phyloP scores from a whole-genome alignment of 129 eudicot genomes.

The Kitagawia praeruptora region DNA sequence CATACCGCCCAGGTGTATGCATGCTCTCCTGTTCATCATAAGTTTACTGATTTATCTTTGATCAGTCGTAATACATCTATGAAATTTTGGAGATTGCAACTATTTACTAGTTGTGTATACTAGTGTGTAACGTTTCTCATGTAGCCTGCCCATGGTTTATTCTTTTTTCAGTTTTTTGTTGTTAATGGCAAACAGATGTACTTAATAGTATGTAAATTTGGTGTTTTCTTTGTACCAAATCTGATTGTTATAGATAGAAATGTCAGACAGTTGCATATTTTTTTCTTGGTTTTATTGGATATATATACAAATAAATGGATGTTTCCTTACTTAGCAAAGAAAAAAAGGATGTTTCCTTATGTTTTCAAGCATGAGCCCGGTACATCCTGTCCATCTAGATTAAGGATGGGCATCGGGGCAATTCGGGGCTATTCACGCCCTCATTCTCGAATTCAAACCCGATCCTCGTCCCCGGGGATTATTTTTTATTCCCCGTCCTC shows the following conservation, averaged over 20 bases:
- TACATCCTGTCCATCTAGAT: too few species aligned
- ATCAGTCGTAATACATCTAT: background rate
- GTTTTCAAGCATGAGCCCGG: too few species aligned
- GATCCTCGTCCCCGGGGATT: too few species aligned
- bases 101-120: background rate
- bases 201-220: conserved; percentile 4
- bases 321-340: background rate
- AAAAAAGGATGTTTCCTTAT: background rate
- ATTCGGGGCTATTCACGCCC: too few species aligned
- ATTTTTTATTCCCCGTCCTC: too few species aligned
- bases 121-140: background rate
- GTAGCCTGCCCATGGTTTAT: background rate
- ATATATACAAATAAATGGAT: background rate
- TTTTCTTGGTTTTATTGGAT: background rate
- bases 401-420: too few species aligned
- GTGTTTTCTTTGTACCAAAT: background rate
- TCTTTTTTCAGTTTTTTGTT: too few species aligned
- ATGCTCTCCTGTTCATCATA: conserved; percentile 98
- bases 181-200: background rate
- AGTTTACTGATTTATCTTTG: conserved; percentile 6
- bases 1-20: conserved; percentile 93
- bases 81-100: background rate
- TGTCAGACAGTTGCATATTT: too few species aligned
- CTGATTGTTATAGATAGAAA: background rate
- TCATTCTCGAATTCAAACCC: too few species aligned